These are phyloP conservation scores for Trichosporon sp. DNA, from an alignment of 1,284 basidiomycete species.

Conservation along the genomic window DNA sequence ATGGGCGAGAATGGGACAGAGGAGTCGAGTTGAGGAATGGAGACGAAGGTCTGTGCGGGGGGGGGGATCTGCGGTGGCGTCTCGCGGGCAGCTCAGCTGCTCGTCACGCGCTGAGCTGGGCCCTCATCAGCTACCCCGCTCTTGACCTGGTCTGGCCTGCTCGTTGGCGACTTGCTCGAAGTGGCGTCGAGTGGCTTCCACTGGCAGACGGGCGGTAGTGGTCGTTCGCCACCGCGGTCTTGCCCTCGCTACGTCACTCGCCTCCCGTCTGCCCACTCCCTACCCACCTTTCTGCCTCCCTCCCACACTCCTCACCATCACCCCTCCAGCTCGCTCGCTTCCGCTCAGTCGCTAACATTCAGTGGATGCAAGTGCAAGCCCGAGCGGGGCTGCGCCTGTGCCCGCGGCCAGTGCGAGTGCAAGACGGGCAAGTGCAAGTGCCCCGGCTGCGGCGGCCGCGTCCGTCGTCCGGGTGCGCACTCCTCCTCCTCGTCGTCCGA, in stretches of 20 bases:
- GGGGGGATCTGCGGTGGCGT: background rate
- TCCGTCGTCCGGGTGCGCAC: conserved; percentile 23
- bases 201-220: no score
- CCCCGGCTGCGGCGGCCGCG: conserved; percentile 29
- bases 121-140: no score
- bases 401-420: conserved; percentile 28
- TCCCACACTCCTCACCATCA: background rate
- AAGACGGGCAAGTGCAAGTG: conserved; percentile 36
- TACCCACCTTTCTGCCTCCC: background rate
- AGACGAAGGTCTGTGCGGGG: background rate
- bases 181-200: no score
- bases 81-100: background rate
- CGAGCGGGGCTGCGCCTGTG: conserved; percentile 26
- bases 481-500: conserved; percentile 25
- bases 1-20: background rate
- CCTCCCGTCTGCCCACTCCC: background rate
- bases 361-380: conserved; percentile 34
- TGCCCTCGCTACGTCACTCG: no score
- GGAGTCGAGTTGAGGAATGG: background rate
- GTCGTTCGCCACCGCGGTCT: no score
- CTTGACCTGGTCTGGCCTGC: no score
- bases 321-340: background rate
- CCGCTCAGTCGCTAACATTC: background rate
- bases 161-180: no score
- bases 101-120: background rate